Base-by-base conservation (phyloP, 2,329 filamentous ascomycete species). In the Phyllosticta citrichinensis region DNA sequence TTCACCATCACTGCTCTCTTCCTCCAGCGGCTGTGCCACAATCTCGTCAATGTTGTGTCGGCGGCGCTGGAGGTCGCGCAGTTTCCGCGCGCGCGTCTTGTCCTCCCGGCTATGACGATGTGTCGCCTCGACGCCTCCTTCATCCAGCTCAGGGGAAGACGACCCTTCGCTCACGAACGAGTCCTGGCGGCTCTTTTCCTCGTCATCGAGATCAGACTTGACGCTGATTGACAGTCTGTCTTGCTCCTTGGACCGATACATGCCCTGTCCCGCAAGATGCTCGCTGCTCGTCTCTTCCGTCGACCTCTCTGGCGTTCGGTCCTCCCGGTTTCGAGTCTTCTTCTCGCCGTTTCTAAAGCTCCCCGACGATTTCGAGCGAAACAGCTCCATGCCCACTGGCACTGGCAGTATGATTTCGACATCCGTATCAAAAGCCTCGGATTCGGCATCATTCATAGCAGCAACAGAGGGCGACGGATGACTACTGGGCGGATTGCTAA, bases 41-140 rank as follows among this genome's bases (percentile, higher is more conserved):
- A 60, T 51, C 61, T 63, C 64, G 40, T 62, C 63, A 35, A 64
- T 65, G 52, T 51, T 58, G 20, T 59, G 62, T 3, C 52, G 57
- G 11, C 17, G 6, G 5, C 25, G 33, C 50, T 64, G 55, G 17
- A 63, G 56, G 54, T 74, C 71, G 17, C 70, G 67, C 33, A 71
- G 62, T 62, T 74, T 74, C 19, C 71, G 67, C 24, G 64, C 66
- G 27, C 70, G 67, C 30, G 68, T 69, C 11, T 68, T 65, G 51
- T 72, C 70, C 52, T 71, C 70, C 5, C 71, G 57, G 27, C 55
- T 62, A 24, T 58, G 52, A 17, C 55, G 47, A 47, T 17, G 17
- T 8, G 40, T 47, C 17, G 12, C 40, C 40, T 47, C 40, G 17
- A n/a, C 6, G 17, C 40, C 6, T 8, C 40, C 17, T n/a, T n/a